phyloP scores from a whole-genome alignment of 1,139 yeast genomes.

The Debaryomycetaceae sp. region DNA sequence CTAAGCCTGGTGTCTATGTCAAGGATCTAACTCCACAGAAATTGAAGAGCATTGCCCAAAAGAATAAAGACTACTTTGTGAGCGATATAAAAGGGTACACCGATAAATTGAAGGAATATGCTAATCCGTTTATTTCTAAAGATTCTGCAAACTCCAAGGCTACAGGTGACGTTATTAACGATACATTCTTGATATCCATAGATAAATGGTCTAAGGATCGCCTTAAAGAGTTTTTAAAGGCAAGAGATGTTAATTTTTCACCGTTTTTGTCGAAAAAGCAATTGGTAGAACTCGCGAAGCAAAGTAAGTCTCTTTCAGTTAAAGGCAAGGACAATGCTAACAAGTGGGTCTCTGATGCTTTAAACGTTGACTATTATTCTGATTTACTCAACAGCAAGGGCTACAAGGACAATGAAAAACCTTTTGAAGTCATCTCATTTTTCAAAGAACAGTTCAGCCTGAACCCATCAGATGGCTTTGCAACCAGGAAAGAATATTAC shows the following conservation, averaged over 20 bases:
- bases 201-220: slow-evolving; percentile 48
- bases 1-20: slow-evolving; percentile 20
- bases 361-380: slow-evolving; percentile 2
- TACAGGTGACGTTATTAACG: slow-evolving; percentile 35
- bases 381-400: neutral
- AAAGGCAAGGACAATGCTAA: slow-evolving; percentile 15
- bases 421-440: neutral
- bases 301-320: slow-evolving; percentile 42
- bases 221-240: slow-evolving; percentile 48
- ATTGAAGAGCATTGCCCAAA: slow-evolving; percentile 16
- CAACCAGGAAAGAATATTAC: neutral
- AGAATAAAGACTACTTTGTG: slow-evolving; percentile 33
- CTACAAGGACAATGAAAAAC: neutral
- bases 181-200: slow-evolving; percentile 43
- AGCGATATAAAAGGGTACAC: slow-evolving; percentile 40
- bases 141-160: slow-evolving; percentile 15
- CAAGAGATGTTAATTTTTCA: slow-evolving; percentile 49
- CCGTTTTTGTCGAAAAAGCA: slow-evolving; percentile 43
- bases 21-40: slow-evolving; percentile 16
- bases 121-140: slow-evolving; percentile 24
- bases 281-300: slow-evolving; percentile 45
- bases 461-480: neutral
- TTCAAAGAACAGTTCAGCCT: neutral
- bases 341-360: slow-evolving; percentile 20
- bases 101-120: slow-evolving; percentile 20